Evolutionary conservation across 805 yeast genomes (phyloP).

Genomic region (Lipomyces kockii): DNA sequence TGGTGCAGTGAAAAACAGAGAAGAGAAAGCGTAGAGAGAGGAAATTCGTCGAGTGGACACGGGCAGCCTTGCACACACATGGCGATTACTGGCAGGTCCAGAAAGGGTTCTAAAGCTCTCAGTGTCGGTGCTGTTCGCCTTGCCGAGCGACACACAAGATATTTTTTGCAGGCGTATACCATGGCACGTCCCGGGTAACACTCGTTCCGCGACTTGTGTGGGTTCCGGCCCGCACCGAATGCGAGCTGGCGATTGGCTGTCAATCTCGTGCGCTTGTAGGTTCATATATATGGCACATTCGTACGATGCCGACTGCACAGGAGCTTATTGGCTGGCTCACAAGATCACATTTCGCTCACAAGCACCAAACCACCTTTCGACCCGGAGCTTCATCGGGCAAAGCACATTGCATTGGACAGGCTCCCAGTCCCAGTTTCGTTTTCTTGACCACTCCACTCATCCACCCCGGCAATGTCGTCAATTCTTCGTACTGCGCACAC

Average conservation of each 20-base stretch:
- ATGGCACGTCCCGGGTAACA: constrained; percentile 6
- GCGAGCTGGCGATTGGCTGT: constrained; percentile 15
- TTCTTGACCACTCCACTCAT: not conserved
- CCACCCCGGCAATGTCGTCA: constrained; percentile 24
- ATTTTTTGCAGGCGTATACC: constrained; percentile 17
- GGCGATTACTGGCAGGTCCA: not conserved
- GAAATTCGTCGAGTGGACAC: not conserved
- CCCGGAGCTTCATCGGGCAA: not conserved
- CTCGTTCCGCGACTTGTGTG: constrained; percentile 5
- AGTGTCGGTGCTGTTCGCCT: not conserved
- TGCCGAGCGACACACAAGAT: constrained; percentile 13
- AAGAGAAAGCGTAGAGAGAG: constrained; percentile 16
- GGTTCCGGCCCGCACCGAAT: constrained; percentile 8
- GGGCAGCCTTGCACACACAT: not conserved
- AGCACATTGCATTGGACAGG: not conserved
- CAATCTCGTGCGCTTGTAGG: not conserved
- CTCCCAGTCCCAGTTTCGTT: no score
- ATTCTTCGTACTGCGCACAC: constrained; percentile 21
- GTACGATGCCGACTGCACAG: not conserved
- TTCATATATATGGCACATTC: not conserved
- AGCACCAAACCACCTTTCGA: constrained; percentile 7
- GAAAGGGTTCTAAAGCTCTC: not conserved
- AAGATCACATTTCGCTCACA: not conserved
- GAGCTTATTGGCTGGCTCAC: constrained; percentile 11
- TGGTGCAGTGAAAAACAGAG: constrained; percentile 21